Evolutionary conservation across 1,139 yeast genomes (phyloP).

Genomic region (Kazachstania sp.): DNA sequence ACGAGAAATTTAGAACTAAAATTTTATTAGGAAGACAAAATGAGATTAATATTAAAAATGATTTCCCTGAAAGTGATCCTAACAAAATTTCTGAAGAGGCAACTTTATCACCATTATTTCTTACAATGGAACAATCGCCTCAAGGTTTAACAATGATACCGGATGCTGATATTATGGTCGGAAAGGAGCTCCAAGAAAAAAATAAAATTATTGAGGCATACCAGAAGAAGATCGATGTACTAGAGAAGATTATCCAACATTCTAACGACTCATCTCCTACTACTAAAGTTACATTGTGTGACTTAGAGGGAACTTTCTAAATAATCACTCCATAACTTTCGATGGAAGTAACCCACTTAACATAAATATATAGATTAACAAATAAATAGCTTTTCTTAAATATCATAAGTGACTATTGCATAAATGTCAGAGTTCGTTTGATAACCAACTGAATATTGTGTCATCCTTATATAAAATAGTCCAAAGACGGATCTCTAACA

Average conservation of each 20-base stretch:
- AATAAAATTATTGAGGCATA: constrained; percentile 20
- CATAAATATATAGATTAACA: no score
- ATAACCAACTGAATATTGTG: no score
- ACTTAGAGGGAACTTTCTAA: neutral
- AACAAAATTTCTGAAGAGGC: neutral
- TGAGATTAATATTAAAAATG: constrained; percentile 1
- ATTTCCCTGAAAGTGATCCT: neutral
- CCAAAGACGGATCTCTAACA: no score
- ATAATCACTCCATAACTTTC: no score
- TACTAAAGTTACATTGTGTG: constrained; percentile 2
- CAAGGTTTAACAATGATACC: neutral
- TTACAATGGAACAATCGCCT: neutral
- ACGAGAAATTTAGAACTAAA: constrained; percentile 67
- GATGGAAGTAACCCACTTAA: no score
- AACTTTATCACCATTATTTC: neutral
- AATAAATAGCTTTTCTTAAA: no score
- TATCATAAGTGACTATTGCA: no score
- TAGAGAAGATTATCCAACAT: constrained; percentile 13
- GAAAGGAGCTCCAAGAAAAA: constrained; percentile 15
- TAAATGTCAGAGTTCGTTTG: no score
- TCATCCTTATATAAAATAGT: no score
- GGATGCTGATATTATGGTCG: neutral
- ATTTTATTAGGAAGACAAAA: constrained; percentile 7
- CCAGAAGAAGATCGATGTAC: constrained; percentile 14
- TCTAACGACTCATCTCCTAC: constrained; percentile 5